These are phyloP conservation scores for Quercus phellos DNA, from an alignment of 331 rosid species.

Conservation along the genomic window DNA sequence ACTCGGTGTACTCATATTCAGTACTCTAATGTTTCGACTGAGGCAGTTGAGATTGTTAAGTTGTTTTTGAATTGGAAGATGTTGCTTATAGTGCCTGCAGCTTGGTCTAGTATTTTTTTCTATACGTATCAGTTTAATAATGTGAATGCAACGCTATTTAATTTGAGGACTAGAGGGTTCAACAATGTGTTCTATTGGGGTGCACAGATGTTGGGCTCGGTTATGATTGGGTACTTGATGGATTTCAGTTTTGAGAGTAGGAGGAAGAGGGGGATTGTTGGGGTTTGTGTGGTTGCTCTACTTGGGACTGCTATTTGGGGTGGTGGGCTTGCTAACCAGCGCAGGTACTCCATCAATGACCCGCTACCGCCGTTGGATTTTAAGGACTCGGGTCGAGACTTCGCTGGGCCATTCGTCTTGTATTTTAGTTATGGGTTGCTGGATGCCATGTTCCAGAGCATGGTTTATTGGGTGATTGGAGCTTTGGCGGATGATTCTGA, in stretches of 20 bases:
- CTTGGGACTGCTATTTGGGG: constrained; percentile 65
- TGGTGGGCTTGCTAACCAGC: constrained; percentile 81
- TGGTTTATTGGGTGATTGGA: constrained; percentile 92
- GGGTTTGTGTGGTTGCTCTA: constrained; percentile 47
- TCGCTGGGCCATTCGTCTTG: constrained; percentile 78
- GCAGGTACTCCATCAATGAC: constrained; percentile 13
- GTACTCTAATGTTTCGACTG: constrained; percentile 57
- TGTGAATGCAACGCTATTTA: constrained; percentile 59
- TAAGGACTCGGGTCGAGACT: constrained; percentile 51
- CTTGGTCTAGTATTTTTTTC: constrained; percentile 83
- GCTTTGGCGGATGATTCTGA: constrained; percentile 82
- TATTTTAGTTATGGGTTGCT: constrained; percentile 72
- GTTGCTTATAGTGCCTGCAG: constrained; percentile 73
- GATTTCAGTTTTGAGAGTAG: constrained; percentile 82
- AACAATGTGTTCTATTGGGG: constrained; percentile 94
- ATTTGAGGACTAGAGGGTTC: constrained; percentile 83
- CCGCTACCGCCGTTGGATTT: constrained; percentile 47
- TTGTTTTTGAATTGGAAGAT: constrained; percentile 71
- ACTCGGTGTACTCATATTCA: constrained; percentile 49
- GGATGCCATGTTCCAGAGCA: constrained; percentile 86
- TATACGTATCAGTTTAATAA: constrained; percentile 86
- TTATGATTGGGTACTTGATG: constrained; percentile 69
- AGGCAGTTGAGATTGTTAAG: constrained; percentile 44
- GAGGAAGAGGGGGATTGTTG: constrained; percentile 61
- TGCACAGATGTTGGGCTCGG: constrained; percentile 87